Conservation (phyloP, 305 asterid genomes). For the Fraxinus velutina region DNA sequence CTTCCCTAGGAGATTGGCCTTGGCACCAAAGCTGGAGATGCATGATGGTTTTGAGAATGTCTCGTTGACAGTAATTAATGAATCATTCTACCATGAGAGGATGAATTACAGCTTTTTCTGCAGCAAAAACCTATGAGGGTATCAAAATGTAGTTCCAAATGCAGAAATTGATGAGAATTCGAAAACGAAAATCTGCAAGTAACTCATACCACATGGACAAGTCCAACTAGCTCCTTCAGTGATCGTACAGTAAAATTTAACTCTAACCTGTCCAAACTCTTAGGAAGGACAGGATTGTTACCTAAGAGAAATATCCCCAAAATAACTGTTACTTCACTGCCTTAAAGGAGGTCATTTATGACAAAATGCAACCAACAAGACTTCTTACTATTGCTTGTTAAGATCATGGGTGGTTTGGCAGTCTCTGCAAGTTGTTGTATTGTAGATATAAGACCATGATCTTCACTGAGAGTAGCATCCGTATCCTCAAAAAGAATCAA, state of each 20-base stretch:
- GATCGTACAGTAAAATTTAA: conserved; percentile 59
- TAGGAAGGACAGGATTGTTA: conserved; percentile 70
- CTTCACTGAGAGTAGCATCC: conserved; percentile 75
- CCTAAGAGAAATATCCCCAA: conserved; percentile 41
- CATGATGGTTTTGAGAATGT: conserved; percentile 81
- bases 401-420: conserved; percentile 92
- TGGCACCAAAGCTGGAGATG: conserved; percentile 95
- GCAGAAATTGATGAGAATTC: conserved; percentile 9
- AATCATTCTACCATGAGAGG: conserved; percentile 67
- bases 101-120: conserved; percentile 55
- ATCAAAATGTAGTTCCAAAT: conserved; percentile 26
- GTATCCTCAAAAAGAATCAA: conserved; percentile 94
- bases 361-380: conserved; percentile 19
- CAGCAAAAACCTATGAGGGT: conserved; percentile 62
- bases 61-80: conserved; percentile 61
- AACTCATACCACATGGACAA: conserved; percentile 53
- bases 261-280: conserved; percentile 68
- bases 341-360: conserved; percentile 5
- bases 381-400: conserved; percentile 89
- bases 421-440: conserved; percentile 84
- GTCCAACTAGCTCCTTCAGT: conserved; percentile 52
- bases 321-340: conserved; percentile 25
- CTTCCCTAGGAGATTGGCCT: conserved; percentile 51
- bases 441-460: conserved; percentile 73
- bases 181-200: conserved; percentile 8